phyloP scores from a whole-genome alignment of 2,329 filamentous ascomycete genomes.

The Blumeria hordei region DNA sequence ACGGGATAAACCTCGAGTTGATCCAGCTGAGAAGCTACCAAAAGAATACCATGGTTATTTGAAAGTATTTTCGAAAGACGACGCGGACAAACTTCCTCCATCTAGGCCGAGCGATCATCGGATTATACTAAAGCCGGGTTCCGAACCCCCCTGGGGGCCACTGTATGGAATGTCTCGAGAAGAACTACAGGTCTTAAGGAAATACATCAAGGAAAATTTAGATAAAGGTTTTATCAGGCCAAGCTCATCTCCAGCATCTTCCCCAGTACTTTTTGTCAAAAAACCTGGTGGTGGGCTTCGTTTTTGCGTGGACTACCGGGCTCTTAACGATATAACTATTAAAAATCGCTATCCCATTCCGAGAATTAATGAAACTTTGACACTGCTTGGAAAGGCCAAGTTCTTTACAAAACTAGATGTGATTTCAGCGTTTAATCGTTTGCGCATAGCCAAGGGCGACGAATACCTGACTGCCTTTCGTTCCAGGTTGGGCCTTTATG shows the following conservation, averaged over 20 bases:
- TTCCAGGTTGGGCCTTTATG: not conserved
- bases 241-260: not conserved
- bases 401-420: conserved; percentile 1
- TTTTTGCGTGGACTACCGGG: not conserved
- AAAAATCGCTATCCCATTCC: conserved; percentile 1
- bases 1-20: not conserved
- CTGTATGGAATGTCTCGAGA: not conserved
- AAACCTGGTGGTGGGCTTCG: not conserved
- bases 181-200: not conserved
- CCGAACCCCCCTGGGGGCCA: not conserved
- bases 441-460: not conserved
- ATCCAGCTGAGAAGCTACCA: not conserved
- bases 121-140: no score
- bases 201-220: not conserved
- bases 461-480: not conserved
- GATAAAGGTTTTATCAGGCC: not conserved
- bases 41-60: not conserved
- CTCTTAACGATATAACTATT: not conserved
- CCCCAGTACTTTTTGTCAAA: not conserved
- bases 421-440: not conserved
- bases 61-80: not conserved
- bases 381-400: not conserved
- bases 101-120: no score
- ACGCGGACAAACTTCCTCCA: not conserved
- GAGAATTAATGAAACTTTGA: not conserved